Evolutionary conservation across 768 basidiomycete genomes (phyloP), one percentile per base, ranked within the genome.

Genomic region (Suillus alpinus): DNA sequence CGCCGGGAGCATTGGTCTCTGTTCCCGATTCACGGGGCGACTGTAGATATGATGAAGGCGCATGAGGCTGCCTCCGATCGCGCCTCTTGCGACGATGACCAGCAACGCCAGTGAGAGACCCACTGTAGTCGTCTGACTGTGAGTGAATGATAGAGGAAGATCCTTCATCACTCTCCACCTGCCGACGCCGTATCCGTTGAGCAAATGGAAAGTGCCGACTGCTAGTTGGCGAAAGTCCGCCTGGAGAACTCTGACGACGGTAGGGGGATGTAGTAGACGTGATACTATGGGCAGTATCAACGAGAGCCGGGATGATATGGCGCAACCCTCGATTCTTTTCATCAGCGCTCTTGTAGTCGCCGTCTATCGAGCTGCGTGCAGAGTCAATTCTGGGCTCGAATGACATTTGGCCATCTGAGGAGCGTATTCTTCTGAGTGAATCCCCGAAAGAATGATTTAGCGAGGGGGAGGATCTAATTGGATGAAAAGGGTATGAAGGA

Each of bases 351-450:
- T 71, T 73, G 53, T 77, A 76, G 46, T 80, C 79, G 26, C 78
- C 76, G 14, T 83, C 80, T 20, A 80, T 59, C 23, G 84, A 85
- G 56, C 74, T 75, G n/a, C 77, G 75, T 10, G 79, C 76, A 6
- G 78, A 76, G 60, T 83, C 80, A 10, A 81, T 71, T 20, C 75
- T 64, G 18, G 86, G 87, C 60, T 88, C 84, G 62, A 88, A 88
- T 1, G 86, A 84, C 34, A 86, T 63, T 36, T 72, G 77, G 10
- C 78, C 83, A 55, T 87, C 85, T 43, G 70, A 69, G 4, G 79
- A 80, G 51, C 73, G 74, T 43, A 72, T 72, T 62, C 74, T 75
- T 36, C 73, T 68, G 31, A 77, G 65, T 18, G 81, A 77, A 43
- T 78, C 77, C 13, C 76, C 75, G 14, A 77, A 73, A 7, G 77